Percentiles rank a stretch among this genome's conserved stretches.
These are phyloP conservation scores for Areca catechu DNA, from an alignment of 176 grass and related monocot species.

Conservation along the genomic window DNA sequence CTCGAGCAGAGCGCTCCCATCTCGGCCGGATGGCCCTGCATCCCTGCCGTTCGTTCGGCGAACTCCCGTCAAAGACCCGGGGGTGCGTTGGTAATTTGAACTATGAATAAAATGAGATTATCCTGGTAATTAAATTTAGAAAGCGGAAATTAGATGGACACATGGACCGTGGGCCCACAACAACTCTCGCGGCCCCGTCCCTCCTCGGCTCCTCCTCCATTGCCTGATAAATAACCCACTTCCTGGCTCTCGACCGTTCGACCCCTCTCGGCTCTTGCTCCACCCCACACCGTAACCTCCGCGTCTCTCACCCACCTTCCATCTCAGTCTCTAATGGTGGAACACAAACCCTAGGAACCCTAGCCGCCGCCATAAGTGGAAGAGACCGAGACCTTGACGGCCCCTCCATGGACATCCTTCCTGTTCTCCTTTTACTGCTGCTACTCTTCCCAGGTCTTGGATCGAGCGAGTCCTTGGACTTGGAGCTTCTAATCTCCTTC, in stretches of 20 bases:
- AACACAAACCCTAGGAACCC: background rate
- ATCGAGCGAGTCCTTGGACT: constrained; percentile 2
- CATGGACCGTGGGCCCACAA: background rate
- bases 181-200: background rate
- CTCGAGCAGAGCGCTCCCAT: too few species aligned
- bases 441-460: background rate
- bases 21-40: too few species aligned
- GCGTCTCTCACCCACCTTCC: too few species aligned
- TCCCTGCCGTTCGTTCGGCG: too few species aligned
- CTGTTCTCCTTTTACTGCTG: background rate
- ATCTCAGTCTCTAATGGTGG: background rate
- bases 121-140: too few species aligned
- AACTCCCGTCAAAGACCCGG: too few species aligned
- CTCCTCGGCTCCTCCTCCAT: background rate
- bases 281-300: background rate
- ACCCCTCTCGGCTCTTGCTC: background rate
- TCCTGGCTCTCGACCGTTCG: background rate
- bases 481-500: constrained; percentile 18
- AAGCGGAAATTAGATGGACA: background rate
- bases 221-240: constrained; percentile 11
- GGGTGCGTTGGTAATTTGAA: too few species aligned
- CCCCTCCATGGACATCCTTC: background rate
- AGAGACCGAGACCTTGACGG: background rate
- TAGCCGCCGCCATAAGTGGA: background rate
- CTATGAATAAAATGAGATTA: background rate